phyloP scores from a whole-genome alignment of 1,284 basidiomycete genomes.

The Cutaneotrichosporon dermatis region DNA sequence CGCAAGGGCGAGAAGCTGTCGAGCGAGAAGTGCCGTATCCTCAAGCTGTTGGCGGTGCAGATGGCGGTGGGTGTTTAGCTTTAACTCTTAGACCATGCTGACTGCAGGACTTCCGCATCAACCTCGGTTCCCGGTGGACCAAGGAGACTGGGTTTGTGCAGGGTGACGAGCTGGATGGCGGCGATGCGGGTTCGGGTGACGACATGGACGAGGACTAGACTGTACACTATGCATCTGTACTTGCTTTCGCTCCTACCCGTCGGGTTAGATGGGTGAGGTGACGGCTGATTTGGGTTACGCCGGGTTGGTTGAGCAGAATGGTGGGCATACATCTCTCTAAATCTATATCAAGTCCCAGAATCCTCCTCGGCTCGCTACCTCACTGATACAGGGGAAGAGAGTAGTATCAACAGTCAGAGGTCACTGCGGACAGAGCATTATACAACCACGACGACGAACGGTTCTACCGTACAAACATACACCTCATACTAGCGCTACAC shows the following conservation, averaged over 20 bases:
- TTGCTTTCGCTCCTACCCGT: neutral
- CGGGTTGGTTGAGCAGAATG: neutral
- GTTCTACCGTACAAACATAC: constrained; percentile 3
- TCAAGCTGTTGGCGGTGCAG: constrained; percentile 80
- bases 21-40: constrained; percentile 76
- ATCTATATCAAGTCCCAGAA: neutral
- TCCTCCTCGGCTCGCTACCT: neutral
- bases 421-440: neutral
- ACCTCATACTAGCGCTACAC: constrained; percentile 1
- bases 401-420: constrained; percentile 3
- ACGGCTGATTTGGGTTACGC: neutral
- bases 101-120: constrained; percentile 60
- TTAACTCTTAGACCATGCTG: neutral
- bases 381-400: neutral
- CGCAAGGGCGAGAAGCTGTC: constrained; percentile 74
- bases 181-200: constrained; percentile 21
- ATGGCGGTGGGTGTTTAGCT: constrained; percentile 58
- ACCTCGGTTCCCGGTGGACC: constrained; percentile 69
- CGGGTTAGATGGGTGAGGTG: no score
- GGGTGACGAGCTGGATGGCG: constrained; percentile 56
- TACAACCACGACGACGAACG: constrained; percentile 3
- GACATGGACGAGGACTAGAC: constrained; percentile 39
- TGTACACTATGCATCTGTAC: constrained; percentile 22
- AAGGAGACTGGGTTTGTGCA: constrained; percentile 59
- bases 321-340: neutral